Percentiles rank a stretch among this genome's conserved stretches.
These are phyloP conservation scores for Dioscorea zingiberensis DNA, from an alignment of 106 monocot genomes.

Conservation along the genomic window DNA sequence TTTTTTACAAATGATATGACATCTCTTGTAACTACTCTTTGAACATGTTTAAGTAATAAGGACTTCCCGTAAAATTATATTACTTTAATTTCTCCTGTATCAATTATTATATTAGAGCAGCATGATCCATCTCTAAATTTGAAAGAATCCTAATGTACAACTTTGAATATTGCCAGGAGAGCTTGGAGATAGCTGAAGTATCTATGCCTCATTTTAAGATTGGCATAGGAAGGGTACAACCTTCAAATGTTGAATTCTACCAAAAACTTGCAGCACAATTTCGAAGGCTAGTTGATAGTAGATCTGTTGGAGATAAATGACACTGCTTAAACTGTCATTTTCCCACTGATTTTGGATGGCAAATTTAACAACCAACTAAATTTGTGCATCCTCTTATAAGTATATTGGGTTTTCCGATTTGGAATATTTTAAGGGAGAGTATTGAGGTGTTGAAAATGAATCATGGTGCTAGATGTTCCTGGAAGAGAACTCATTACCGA, in stretches of 20 bases:
- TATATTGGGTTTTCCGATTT: too few relatives aligned
- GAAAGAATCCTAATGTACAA: background rate
- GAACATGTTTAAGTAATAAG: too few relatives aligned
- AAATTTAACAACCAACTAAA: too few relatives aligned
- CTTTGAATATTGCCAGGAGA: conserved; percentile 45
- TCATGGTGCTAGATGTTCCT: too few relatives aligned
- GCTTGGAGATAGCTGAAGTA: conserved; percentile 48
- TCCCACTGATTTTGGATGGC: too few relatives aligned
- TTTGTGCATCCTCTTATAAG: too few relatives aligned
- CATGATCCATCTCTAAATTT: background rate
- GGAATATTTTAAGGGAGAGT: too few relatives aligned
- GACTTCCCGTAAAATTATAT: too few relatives aligned
- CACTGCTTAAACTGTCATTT: too few relatives aligned
- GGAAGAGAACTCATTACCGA: too few relatives aligned
- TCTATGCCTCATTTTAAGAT: conserved; percentile 58
- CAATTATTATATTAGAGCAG: background rate
- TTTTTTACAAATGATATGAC: background rate
- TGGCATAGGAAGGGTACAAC: conserved; percentile 48
- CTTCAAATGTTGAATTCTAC: conserved; percentile 63
- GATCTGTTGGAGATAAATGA: conserved; percentile 8
- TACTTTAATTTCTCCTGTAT: background rate
- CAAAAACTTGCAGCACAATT: conserved; percentile 50
- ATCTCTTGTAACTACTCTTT: too few relatives aligned
- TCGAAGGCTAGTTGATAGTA: conserved; percentile 32
- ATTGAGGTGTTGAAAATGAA: too few relatives aligned